Evolutionary conservation across 352 stramenopile species (phyloP).

Genomic region (Phytopythium kandeliae): DNA sequence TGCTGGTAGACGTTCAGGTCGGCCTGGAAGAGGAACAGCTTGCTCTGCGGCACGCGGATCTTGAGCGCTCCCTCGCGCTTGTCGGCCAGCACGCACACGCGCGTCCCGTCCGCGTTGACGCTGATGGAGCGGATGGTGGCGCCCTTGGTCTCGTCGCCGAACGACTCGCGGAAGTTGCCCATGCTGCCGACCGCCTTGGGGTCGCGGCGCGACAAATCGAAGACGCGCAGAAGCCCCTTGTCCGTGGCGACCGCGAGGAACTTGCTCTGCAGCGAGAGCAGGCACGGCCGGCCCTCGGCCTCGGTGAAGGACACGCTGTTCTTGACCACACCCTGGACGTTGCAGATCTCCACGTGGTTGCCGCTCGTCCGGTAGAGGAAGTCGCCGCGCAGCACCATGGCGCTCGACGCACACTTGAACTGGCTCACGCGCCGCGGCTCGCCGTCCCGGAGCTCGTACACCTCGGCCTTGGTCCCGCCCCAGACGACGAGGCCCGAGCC

Average conservation of each 20-base stretch:
- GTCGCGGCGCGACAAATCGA: conserved; percentile 80
- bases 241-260: conserved; percentile 89
- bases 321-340: conserved; percentile 82
- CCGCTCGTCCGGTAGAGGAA: conserved; percentile 83
- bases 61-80: conserved; percentile 63
- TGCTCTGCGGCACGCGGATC: conserved; percentile 81
- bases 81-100: conserved; percentile 86
- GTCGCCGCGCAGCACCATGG: conserved; percentile 78
- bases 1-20: conserved; percentile 87
- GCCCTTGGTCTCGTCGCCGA: conserved; percentile 46
- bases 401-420: conserved; percentile 71
- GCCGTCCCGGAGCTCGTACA: conserved; percentile 82
- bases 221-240: conserved; percentile 79
- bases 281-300: conserved; percentile 71
- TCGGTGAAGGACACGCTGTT: conserved; percentile 89
- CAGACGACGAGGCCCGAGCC: conserved; percentile 71
- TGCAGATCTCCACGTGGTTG: conserved; percentile 87
- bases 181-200: conserved; percentile 86
- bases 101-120: conserved; percentile 88
- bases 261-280: conserved; percentile 87
- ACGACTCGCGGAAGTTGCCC: conserved; percentile 60
- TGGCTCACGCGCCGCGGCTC: conserved; percentile 47
- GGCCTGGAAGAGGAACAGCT: conserved; percentile 88
- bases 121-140: conserved; percentile 60
- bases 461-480: conserved; percentile 80